Conservation (phyloP, 1,139 yeast genomes). For the Debaryomycetaceae sp. region DNA sequence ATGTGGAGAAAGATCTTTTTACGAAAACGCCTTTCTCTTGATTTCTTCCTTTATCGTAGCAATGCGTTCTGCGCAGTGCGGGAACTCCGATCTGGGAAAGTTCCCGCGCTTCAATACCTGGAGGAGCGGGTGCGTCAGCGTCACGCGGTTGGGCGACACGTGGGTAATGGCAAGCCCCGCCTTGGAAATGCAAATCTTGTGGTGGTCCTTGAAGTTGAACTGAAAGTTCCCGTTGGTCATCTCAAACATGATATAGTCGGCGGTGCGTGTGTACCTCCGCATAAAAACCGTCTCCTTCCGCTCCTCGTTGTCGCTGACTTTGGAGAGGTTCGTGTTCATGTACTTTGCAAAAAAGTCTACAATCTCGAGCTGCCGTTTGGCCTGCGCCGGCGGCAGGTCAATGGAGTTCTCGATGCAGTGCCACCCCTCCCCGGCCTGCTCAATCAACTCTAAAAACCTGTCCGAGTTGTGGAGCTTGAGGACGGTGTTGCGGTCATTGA, state of each 20-base stretch:
- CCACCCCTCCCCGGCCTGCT: slow-evolving; percentile 62
- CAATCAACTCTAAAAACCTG: slow-evolving; percentile 51
- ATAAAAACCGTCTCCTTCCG: slow-evolving; percentile 59
- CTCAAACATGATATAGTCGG: slow-evolving; percentile 82
- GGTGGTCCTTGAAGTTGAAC: slow-evolving; percentile 91
- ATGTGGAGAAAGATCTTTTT: not conserved
- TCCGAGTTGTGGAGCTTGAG: slow-evolving; percentile 56
- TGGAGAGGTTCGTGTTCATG: slow-evolving; percentile 72
- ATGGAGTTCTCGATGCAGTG: slow-evolving; percentile 53
- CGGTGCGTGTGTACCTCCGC: slow-evolving; percentile 71
- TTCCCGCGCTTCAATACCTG: slow-evolving; percentile 52
- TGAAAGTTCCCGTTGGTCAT: slow-evolving; percentile 88
- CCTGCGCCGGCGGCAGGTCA: slow-evolving; percentile 46
- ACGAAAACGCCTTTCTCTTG: slow-evolving; percentile 22
- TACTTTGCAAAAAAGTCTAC: slow-evolving; percentile 77
- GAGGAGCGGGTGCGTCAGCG: slow-evolving; percentile 58
- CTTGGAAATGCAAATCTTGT: slow-evolving; percentile 71
- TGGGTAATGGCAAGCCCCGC: slow-evolving; percentile 71
- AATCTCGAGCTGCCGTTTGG: slow-evolving; percentile 66
- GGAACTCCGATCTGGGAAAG: slow-evolving; percentile 42
- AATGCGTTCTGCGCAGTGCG: slow-evolving; percentile 40
- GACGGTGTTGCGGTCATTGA: slow-evolving; percentile 74
- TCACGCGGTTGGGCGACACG: slow-evolving; percentile 65
- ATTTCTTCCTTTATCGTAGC: slow-evolving; percentile 29
- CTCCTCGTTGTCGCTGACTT: slow-evolving; percentile 53